Conservation (phyloP, 306 rosid genomes). For the Albizia julibrissin region DNA sequence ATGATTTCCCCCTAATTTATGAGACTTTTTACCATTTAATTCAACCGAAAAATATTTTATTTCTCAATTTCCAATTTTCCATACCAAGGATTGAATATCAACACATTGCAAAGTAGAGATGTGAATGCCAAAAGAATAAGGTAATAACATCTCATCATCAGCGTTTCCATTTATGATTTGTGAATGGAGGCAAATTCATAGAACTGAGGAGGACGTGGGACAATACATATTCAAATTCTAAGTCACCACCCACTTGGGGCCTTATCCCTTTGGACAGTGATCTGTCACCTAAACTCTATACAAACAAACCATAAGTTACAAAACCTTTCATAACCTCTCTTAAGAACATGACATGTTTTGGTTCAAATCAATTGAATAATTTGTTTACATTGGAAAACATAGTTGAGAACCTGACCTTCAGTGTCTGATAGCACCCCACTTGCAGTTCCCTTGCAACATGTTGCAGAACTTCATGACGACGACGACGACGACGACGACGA, state of each 20-base stretch:
- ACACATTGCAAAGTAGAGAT: neutral
- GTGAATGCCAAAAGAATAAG: neutral
- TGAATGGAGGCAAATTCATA: neutral
- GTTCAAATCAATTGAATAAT: neutral
- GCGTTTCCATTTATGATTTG: neutral
- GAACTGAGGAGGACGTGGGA: neutral
- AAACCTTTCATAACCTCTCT: neutral
- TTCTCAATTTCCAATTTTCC: neutral
- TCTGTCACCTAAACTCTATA: neutral
- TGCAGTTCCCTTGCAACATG: neutral
- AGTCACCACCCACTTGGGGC: neutral
- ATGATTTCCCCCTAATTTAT: too few species aligned
- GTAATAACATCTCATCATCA: neutral
- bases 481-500: neutral
- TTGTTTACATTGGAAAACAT: neutral
- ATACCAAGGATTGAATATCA: neutral
- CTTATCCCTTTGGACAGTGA: slow-evolving; percentile 4
- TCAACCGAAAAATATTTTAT: too few species aligned
- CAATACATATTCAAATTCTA: neutral
- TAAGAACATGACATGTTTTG: neutral
- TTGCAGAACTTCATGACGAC: neutral
- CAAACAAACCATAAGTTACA: neutral
- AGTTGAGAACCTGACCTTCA: neutral
- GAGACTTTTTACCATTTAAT: neutral
- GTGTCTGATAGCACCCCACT: neutral